Conservation (phyloP, 495 filamentous ascomycete species). For the Talaromyces nanjingensis region DNA sequence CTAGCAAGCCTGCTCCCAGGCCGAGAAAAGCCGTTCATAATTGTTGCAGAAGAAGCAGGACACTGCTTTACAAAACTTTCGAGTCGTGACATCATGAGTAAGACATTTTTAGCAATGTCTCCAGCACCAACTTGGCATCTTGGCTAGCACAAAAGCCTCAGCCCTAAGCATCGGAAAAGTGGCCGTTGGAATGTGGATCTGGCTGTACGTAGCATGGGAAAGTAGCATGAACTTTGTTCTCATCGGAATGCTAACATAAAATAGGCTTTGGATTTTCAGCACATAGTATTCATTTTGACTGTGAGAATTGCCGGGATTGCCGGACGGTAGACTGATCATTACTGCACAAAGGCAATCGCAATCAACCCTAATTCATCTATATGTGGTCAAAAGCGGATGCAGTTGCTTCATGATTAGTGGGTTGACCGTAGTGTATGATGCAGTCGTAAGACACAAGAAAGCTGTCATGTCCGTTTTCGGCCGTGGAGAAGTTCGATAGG, state of each 20-base stretch:
- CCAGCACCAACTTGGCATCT: neutral
- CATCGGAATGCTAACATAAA: conserved; percentile 7
- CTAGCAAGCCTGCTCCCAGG: neutral
- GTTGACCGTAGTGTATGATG: neutral
- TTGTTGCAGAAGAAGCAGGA: neutral
- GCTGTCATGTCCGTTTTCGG: conserved; percentile 17
- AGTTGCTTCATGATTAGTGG: neutral
- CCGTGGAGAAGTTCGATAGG: neutral
- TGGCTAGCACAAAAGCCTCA: neutral
- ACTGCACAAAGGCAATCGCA: neutral
- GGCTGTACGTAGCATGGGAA: neutral
- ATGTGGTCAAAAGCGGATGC: neutral
- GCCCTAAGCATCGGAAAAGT: neutral
- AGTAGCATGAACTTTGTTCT: conserved; percentile 5
- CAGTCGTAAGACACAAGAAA: neutral
- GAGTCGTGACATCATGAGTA: conserved; percentile 8
- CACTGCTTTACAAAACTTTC: neutral
- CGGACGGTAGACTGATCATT: neutral
- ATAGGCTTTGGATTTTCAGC: neutral
- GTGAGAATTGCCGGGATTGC: neutral
- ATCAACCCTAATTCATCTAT: neutral
- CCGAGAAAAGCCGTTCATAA: neutral
- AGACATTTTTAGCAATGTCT: neutral
- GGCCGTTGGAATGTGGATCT: conserved; percentile 7
- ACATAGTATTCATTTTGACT: neutral